Evolutionary conservation across 2,329 filamentous ascomycete species (phyloP).

Genomic region (Aspergillus ruber): DNA sequence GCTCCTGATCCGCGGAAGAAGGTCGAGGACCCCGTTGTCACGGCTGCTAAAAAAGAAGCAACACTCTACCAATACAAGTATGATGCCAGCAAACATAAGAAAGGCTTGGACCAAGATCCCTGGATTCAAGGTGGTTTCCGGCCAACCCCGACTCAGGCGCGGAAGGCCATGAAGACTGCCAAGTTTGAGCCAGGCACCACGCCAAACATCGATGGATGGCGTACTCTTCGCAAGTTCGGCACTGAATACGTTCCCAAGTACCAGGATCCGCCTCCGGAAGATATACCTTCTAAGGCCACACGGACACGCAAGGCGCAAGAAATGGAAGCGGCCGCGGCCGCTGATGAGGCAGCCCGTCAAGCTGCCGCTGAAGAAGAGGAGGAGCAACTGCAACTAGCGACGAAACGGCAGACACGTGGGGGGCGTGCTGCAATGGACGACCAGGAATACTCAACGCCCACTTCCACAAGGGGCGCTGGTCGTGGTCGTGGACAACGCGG

Average conservation of each 20-base stretch:
- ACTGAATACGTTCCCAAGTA: constrained; percentile 31
- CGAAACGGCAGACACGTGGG: constrained; percentile 28
- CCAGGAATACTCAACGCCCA: constrained; percentile 10
- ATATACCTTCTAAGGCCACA: constrained; percentile 22
- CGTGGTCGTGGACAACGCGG: constrained; percentile 13
- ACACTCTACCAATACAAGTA: constrained; percentile 55
- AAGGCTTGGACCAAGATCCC: constrained; percentile 49
- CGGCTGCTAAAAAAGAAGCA: constrained; percentile 56
- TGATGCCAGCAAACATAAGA: constrained; percentile 40
- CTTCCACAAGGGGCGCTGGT: constrained; percentile 11
- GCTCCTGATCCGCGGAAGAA: constrained; percentile 48
- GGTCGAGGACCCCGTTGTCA: constrained; percentile 44
- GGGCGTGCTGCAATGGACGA: constrained; percentile 17
- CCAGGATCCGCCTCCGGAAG: constrained; percentile 25
- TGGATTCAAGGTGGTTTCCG: constrained; percentile 48
- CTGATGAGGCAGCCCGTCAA: constrained; percentile 19
- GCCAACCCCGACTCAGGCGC: constrained; percentile 36
- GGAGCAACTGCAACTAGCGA: constrained; percentile 14
- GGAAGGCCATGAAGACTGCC: constrained; percentile 27
- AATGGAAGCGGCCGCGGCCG: constrained; percentile 23
- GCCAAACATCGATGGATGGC: constrained; percentile 39
- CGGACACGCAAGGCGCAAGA: constrained; percentile 34
- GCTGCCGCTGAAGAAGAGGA: constrained; percentile 22
- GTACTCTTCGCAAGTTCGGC: constrained; percentile 29
- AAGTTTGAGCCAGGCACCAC: constrained; percentile 28